Conservation (phyloP, 1,284 basidiomycete genomes). For the Ganoderma leucocontextum region DNA sequence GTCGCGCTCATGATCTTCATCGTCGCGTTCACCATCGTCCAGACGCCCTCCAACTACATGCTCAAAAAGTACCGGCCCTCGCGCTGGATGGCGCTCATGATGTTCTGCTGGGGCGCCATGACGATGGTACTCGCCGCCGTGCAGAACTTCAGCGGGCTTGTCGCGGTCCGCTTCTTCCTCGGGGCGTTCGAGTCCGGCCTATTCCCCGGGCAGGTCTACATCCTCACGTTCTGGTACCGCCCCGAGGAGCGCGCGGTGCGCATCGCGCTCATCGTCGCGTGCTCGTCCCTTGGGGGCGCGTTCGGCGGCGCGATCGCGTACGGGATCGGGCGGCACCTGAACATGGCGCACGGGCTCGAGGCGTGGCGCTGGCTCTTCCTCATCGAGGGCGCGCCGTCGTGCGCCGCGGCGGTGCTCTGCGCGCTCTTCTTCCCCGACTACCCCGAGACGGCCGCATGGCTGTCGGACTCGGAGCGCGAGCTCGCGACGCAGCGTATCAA, state of each 20-base stretch:
- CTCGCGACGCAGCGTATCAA: slow-evolving; percentile 42
- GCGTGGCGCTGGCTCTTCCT: slow-evolving; percentile 55
- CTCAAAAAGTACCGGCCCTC: slow-evolving; percentile 52
- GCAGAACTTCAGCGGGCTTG: slow-evolving; percentile 44
- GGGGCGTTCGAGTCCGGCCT: slow-evolving; percentile 73
- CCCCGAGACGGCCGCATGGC: slow-evolving; percentile 53
- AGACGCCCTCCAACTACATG: slow-evolving; percentile 51
- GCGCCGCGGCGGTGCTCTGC: slow-evolving; percentile 47
- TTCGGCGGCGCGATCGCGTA: slow-evolving; percentile 54
- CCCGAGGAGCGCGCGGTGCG: slow-evolving; percentile 50
- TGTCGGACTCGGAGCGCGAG: slow-evolving; percentile 44
- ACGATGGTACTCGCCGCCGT: slow-evolving; percentile 47
- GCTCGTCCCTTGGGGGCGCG: slow-evolving; percentile 51
- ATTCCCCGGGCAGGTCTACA: slow-evolving; percentile 64
- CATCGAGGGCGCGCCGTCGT: slow-evolving; percentile 56
- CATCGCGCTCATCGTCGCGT: slow-evolving; percentile 48
- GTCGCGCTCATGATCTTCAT: slow-evolving; percentile 51
- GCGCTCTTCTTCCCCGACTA: slow-evolving; percentile 53
- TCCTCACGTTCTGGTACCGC: slow-evolving; percentile 51
- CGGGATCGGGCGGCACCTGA: slow-evolving; percentile 46
- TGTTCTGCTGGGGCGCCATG: slow-evolving; percentile 52
- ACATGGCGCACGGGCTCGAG: slow-evolving; percentile 41
- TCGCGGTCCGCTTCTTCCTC: slow-evolving; percentile 64
- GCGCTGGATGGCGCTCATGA: slow-evolving; percentile 47
- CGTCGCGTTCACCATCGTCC: slow-evolving; percentile 47